Evolutionary conservation across 2,329 filamentous ascomycete genomes (phyloP), one percentile per base, ranked within the genome.

Genomic region (Hymenoscyphus salicellus): DNA sequence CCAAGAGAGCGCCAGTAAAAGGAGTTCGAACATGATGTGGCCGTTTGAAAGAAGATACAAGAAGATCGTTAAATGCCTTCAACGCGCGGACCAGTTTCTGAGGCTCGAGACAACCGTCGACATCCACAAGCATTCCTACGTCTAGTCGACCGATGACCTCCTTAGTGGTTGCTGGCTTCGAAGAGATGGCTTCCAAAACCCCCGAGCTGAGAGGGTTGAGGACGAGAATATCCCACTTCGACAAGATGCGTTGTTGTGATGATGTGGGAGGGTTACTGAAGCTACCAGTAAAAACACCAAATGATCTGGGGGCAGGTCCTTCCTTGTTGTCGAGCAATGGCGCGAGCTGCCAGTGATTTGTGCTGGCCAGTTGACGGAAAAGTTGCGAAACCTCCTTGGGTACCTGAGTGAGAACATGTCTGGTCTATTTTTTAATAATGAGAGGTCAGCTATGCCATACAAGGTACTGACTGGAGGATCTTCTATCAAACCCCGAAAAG

Each of bases 1-100:
- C 78, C 20, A 82, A 70, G 16, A 82, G 65, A 28, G 81, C 69
- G 4, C 78, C 80, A 8, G 71, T 77, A 55, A 81, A 79, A 55
- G 26, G 58, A 8, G 58, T 20, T 17, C 46, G 43, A 20, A 49
- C 17, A 38, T 60, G 33, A 23, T 62, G 52, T 52, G 38, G 58
- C 8, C 58, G 38, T 55, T 61, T 46, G 38, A 64, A 61, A 41
- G 23, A 59, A 43, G 55, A 56, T 5, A 52, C 23, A 10, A 63
- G 20, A 28, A 60, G 46, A 55, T 61, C 28, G 20, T 56, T 58
- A n/a, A 69, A 17, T 11, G 32, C 57, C 14, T 30, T 26, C 20
- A 65, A 62, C n/a, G 32, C 36, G 32, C 55, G 26, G 23, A 56
- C 38, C 28, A 64, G 38, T n/a, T 62, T 55, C 7, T 20, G 36